Evolutionary conservation across 352 stramenopile species (phyloP).

Genomic region (Phytopythium oedochilum): DNA sequence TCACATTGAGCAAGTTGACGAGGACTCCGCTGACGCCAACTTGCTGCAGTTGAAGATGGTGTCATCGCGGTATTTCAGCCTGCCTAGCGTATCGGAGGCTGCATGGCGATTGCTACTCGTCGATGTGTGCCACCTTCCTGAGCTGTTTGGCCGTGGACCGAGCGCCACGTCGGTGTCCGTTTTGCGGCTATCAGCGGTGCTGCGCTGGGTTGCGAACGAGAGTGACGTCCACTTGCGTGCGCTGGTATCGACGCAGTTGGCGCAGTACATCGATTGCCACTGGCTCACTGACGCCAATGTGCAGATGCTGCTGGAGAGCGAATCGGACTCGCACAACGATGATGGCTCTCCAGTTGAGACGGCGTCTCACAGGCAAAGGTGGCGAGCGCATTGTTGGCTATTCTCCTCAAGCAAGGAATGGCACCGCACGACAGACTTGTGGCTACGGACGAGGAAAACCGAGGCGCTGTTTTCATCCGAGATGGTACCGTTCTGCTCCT

Average conservation of each 20-base stretch:
- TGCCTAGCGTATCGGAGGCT: slow-evolving; percentile 7
- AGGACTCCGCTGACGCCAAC: neutral
- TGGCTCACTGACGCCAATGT: slow-evolving; percentile 17
- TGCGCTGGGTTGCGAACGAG: slow-evolving; percentile 50
- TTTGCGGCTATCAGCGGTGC: slow-evolving; percentile 19
- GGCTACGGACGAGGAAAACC: slow-evolving; percentile 24
- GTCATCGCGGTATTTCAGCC: neutral
- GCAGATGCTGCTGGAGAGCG: neutral
- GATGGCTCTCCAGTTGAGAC: neutral
- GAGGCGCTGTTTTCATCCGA: slow-evolving; percentile 31
- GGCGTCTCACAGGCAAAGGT: slow-evolving; percentile 11
- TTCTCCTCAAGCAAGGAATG: slow-evolving; percentile 33
- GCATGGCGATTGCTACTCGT: slow-evolving; percentile 34
- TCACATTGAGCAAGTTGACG: neutral
- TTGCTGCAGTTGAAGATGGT: neutral
- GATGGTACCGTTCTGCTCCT: slow-evolving; percentile 42
- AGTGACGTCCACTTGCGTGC: slow-evolving; percentile 20
- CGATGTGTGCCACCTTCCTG: slow-evolving; percentile 30
- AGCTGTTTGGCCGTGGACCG: slow-evolving; percentile 26
- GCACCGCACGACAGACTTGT: slow-evolving; percentile 34
- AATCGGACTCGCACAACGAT: neutral
- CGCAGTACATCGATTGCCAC: slow-evolving; percentile 31
- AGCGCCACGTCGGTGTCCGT: neutral
- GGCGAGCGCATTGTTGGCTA: slow-evolving; percentile 31
- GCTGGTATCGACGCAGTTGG: slow-evolving; percentile 39